These are phyloP conservation scores for Salix caprea DNA, from an alignment of 345 rosid species.

Conservation along the genomic window DNA sequence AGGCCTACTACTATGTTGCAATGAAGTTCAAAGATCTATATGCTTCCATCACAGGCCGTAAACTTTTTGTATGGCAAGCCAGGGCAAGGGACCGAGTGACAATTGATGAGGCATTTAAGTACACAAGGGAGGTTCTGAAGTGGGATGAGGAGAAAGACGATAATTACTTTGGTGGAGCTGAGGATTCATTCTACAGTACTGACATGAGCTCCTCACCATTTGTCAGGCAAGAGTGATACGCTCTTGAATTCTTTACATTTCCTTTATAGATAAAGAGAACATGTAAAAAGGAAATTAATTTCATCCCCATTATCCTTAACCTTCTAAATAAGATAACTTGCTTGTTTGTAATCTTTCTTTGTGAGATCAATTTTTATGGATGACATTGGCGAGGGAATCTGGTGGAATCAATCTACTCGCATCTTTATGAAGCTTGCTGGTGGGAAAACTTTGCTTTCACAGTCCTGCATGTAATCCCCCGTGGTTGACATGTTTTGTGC, in stretches of 20 bases:
- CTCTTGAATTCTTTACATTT: not conserved
- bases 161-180: slow-evolving; percentile 57
- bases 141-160: slow-evolving; percentile 98
- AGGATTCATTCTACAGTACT: slow-evolving; percentile 91
- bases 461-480: not conserved
- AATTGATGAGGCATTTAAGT: slow-evolving; percentile 82
- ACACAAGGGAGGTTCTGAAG: slow-evolving; percentile 83
- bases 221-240: slow-evolving; percentile 42
- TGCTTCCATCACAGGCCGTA: slow-evolving; percentile 60
- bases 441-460: not conserved
- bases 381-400: not conserved
- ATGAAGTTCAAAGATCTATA: slow-evolving; percentile 94
- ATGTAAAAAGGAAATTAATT: not conserved
- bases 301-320: not conserved
- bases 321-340: not conserved
- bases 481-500: not conserved
- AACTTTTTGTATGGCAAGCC: slow-evolving; percentile 93
- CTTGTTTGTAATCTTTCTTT: not conserved
- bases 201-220: slow-evolving; percentile 87
- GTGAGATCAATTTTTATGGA: not conserved
- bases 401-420: not conserved
- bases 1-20: slow-evolving; percentile 87
- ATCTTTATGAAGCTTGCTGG: not conserved
- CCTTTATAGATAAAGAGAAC: not conserved
- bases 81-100: slow-evolving; percentile 71